Conservation (phyloP, 768 basidiomycete species). For the Suillus occidentalis region DNA sequence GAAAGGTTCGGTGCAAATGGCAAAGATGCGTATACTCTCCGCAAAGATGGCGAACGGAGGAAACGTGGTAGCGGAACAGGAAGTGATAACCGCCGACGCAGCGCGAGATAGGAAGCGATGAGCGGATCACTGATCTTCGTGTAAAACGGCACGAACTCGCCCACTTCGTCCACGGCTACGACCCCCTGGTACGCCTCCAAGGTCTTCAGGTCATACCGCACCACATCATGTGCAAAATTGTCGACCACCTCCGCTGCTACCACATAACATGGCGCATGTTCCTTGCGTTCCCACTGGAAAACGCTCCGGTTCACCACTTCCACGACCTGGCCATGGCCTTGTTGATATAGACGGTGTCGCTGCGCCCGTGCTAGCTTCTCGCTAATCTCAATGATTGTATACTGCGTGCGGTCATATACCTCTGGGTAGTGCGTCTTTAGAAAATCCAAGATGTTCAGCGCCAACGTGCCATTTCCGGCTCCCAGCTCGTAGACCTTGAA, state of each 20-base stretch:
- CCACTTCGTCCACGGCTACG: slow-evolving; percentile 73
- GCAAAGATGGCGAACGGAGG: slow-evolving; percentile 52
- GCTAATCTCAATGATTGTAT: slow-evolving; percentile 95
- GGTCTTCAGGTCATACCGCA: slow-evolving; percentile 83
- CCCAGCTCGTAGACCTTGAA: slow-evolving; percentile 97
- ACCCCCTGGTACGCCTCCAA: slow-evolving; percentile 82
- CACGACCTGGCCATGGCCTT: slow-evolving; percentile 45
- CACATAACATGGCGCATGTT: slow-evolving; percentile 87
- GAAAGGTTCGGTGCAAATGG: slow-evolving; percentile 94
- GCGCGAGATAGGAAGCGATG: slow-evolving; percentile 71
- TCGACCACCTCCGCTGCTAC: slow-evolving; percentile 97
- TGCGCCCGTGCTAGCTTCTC: slow-evolving; percentile 74
- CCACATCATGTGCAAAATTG: slow-evolving; percentile 94
- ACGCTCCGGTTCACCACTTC: slow-evolving; percentile 74
- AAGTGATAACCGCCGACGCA: slow-evolving; percentile 60
- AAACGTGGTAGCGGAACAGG: slow-evolving; percentile 59
- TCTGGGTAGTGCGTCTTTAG: slow-evolving; percentile 79
- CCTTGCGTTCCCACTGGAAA: slow-evolving; percentile 78
- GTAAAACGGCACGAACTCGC: slow-evolving; percentile 85
- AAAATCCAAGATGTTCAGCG: slow-evolving; percentile 82
- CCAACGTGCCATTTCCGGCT: slow-evolving; percentile 95
- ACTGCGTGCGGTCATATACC: slow-evolving; percentile 89
- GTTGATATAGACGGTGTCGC: slow-evolving; percentile 55
- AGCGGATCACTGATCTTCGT: slow-evolving; percentile 83
- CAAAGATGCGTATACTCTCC: slow-evolving; percentile 63